Evolutionary conservation across 805 yeast species (phyloP).

Genomic region (Saccharomyces jurei): DNA sequence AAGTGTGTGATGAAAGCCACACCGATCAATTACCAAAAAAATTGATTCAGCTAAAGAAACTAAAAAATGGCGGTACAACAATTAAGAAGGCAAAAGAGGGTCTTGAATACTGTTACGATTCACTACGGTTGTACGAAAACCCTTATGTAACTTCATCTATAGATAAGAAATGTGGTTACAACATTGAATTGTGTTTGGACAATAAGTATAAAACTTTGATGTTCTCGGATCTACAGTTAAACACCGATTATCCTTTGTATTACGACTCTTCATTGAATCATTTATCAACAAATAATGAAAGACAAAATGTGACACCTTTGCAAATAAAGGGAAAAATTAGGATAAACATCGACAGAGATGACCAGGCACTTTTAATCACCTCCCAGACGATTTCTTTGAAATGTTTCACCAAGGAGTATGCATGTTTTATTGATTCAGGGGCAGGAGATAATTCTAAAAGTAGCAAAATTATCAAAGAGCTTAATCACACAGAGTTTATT

Average conservation of each 20-base stretch:
- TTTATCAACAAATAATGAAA: background rate
- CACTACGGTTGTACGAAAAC: constrained; percentile 9
- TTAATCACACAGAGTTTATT: background rate
- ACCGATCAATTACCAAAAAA: constrained; percentile 4
- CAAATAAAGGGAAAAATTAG: constrained; percentile 5
- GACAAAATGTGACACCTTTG: background rate
- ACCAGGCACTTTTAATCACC: constrained; percentile 6
- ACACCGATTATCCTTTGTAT: background rate
- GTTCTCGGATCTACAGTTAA: constrained; percentile 11
- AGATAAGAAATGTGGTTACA: constrained; percentile 9
- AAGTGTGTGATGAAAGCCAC: background rate
- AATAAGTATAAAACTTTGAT: constrained; percentile 7
- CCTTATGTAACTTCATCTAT: constrained; percentile 9
- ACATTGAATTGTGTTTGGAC: constrained; percentile 10
- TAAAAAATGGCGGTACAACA: constrained; percentile 18
- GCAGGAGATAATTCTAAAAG: background rate
- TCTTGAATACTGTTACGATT: constrained; percentile 13
- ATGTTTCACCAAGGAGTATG: constrained; percentile 15
- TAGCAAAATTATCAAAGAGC: background rate
- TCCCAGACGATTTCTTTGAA: constrained; percentile 11
- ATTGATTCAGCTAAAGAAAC: constrained; percentile 8
- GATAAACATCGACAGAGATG: background rate
- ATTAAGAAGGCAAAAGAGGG: constrained; percentile 13
- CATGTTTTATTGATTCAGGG: constrained; percentile 6
- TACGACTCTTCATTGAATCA: background rate